Evolutionary conservation across 176 grass and related monocot genomes (phyloP), one percentile per base, ranked within the genome.

Genomic region (Paspalum vaginatum): DNA sequence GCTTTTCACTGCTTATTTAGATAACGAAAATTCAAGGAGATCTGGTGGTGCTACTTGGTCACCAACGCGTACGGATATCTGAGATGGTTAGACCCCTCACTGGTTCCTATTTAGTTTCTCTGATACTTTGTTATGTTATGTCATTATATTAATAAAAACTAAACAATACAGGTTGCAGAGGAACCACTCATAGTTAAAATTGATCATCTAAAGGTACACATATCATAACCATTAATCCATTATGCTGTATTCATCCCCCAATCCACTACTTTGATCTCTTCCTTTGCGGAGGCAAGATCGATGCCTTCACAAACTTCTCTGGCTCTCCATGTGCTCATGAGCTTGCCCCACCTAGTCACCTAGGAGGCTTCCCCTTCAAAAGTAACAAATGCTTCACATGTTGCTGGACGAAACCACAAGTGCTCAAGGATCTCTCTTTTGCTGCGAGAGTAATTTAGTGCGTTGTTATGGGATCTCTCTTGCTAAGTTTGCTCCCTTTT

Each of bases 151-250:
- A 46, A 70, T 65, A 21, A 85, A 75, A 71, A 77, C 1, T 82
- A 70, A 80, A 75, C 6, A 61, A 61, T 88, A 48, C 74, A 96
- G 90, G 79, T 88, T 81, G 75, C 90, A 51, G 96, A 98, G 86
- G 92, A 98, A 15, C 96, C 96, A 57, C 85, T 98, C 50, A 98
- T 88, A 75, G 92, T 98, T 39, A 98, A 95, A 70, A 86, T 98
- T 65, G 92, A 98, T 69, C 96, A 98, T 86, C 81, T 98, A 21
- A 95, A 98, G 92, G 96, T 95, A 93, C 65, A 41, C 68, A 58
- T 54, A 54, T 8, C 14, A 69, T 47, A 44, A 79, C 42, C 39
- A 24, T 70, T 61, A 26, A 44, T 75, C 42, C 39, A 24, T 70
- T 61, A 26, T 32, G 52, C 14, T 81, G 26, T 15, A 43, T 55